Evolutionary conservation across 257 asterid genomes (phyloP).

Genomic region (Knoxia roxburghii): DNA sequence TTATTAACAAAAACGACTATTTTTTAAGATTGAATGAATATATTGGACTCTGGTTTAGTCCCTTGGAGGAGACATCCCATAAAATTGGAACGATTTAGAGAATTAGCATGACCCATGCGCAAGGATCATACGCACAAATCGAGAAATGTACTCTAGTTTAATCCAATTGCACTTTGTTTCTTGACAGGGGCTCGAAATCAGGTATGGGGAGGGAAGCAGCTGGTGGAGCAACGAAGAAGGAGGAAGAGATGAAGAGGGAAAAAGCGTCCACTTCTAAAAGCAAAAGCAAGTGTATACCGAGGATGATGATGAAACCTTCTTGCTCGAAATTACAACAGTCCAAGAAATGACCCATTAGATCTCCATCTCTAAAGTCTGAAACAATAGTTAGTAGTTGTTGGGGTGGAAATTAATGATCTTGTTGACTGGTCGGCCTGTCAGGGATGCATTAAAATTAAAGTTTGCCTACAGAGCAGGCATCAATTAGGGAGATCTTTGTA

Average conservation of each 20-base stretch:
- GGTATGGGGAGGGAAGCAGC: conserved; percentile 32
- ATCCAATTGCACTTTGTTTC: background rate
- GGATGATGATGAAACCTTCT: conserved; percentile 49
- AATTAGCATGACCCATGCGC: too few relatives aligned
- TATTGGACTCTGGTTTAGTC: too few relatives aligned
- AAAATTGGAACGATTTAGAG: too few relatives aligned
- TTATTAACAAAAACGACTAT: too few relatives aligned
- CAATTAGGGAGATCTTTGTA: too few relatives aligned
- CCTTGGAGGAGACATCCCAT: too few relatives aligned
- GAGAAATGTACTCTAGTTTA: background rate
- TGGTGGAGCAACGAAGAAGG: conserved; percentile 21
- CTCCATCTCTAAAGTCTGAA: background rate
- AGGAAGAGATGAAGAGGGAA: conserved; percentile 33
- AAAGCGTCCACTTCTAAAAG: conserved; percentile 17
- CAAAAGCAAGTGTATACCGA: conserved; percentile 76
- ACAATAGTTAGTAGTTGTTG: background rate
- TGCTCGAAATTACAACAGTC: conserved; percentile 34
- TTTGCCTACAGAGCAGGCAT: too few relatives aligned
- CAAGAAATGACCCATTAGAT: conserved; percentile 32
- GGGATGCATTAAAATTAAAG: too few relatives aligned
- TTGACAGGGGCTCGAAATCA: conserved; percentile 41
- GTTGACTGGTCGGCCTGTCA: too few relatives aligned
- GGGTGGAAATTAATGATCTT: background rate
- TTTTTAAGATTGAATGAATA: too few relatives aligned
- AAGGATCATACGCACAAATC: too few relatives aligned